phyloP scores from a whole-genome alignment of 495 filamentous ascomycete species.

The Penicillium psychrofluorescens region DNA sequence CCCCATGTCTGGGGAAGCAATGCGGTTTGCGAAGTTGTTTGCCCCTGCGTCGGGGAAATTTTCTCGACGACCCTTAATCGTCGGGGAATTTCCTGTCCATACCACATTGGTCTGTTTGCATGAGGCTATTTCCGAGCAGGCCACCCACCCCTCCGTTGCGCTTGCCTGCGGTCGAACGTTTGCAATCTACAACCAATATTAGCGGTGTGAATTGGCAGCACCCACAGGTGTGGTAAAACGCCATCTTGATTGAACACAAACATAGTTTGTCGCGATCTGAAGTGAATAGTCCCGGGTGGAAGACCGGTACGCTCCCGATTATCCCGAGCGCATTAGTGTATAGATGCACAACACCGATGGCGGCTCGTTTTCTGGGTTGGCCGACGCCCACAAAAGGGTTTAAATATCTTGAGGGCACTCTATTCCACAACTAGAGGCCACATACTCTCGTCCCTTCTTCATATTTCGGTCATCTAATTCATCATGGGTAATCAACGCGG shows the following conservation, averaged over 20 bases:
- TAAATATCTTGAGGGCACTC: background rate
- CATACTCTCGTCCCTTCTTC: background rate
- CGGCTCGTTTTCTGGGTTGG: background rate
- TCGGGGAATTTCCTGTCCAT: background rate
- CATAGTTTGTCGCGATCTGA: background rate
- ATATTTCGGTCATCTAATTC: background rate
- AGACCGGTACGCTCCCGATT: background rate
- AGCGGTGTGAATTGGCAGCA: conserved; percentile 1
- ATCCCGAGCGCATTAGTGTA: conserved; percentile 15
- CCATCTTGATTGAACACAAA: background rate
- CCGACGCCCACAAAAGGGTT: background rate
- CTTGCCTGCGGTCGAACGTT: background rate
- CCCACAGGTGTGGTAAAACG: background rate
- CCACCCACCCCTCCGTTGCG: background rate
- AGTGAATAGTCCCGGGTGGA: conserved; percentile 4
- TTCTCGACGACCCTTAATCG: no score
- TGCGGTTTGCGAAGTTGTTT: background rate
- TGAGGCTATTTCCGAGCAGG: background rate
- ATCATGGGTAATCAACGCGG: conserved; percentile 26
- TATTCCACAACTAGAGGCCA: background rate
- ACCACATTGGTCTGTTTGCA: background rate
- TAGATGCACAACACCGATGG: background rate
- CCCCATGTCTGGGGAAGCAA: background rate
- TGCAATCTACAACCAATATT: background rate
- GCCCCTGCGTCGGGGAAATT: background rate